These are phyloP conservation scores for Globisporangium heterothallicum DNA, from an alignment of 352 stramenopile species.

Conservation along the genomic window DNA sequence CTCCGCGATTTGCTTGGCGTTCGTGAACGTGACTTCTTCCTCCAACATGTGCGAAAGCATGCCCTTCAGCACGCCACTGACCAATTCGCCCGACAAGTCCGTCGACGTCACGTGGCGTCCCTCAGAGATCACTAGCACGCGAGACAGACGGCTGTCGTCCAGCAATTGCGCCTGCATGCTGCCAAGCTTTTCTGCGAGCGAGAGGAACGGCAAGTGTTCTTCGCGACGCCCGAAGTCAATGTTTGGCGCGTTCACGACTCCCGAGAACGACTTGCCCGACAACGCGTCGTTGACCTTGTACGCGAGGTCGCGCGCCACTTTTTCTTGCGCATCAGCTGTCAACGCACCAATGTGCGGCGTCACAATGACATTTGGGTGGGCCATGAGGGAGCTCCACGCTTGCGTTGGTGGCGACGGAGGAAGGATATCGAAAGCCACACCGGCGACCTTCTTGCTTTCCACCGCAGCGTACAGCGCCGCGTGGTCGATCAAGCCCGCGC, in stretches of 20 bases:
- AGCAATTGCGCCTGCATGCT: conserved; percentile 85
- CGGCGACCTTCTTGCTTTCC: conserved; percentile 70
- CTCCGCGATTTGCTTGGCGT: conserved; percentile 81
- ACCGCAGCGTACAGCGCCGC: conserved; percentile 86
- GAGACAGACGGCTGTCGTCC: conserved; percentile 56
- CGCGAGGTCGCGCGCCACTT: conserved; percentile 87
- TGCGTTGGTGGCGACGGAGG: conserved; percentile 37
- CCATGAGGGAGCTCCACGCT: conserved; percentile 72
- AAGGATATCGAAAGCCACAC: conserved; percentile 73
- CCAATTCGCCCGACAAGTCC: conserved; percentile 76
- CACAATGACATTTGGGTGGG: conserved; percentile 88
- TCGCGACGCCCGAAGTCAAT: conserved; percentile 83
- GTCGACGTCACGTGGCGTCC: conserved; percentile 76
- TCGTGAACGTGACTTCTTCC: conserved; percentile 89
- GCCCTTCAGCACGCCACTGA: conserved; percentile 89
- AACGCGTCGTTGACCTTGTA: conserved; percentile 91
- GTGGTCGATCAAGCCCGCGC: conserved; percentile 92
- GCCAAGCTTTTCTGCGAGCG: conserved; percentile 89
- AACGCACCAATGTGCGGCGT: conserved; percentile 94
- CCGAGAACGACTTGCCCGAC: conserved; percentile 88
- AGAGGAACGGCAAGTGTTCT: conserved; percentile 82
- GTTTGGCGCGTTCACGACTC: conserved; percentile 94
- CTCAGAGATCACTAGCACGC: conserved; percentile 73
- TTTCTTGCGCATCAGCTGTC: conserved; percentile 92
- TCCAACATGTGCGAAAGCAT: conserved; percentile 88